A percentile compares a stretch with the other conserved stretches of the same genome.
Conservation (phyloP, 2,329 filamentous ascomycete species). For the Fusarium newnesense region DNA sequence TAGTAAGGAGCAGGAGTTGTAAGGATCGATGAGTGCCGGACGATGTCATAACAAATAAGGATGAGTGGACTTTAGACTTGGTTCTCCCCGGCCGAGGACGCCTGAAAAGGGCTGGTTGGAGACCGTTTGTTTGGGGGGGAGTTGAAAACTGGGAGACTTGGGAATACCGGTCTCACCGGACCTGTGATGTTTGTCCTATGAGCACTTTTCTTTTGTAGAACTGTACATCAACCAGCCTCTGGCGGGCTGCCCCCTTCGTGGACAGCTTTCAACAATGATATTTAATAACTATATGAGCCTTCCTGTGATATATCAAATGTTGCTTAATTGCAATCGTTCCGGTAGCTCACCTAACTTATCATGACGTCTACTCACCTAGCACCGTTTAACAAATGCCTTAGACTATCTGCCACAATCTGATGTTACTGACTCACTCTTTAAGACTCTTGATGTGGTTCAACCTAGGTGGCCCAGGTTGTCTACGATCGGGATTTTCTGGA, state of each 20-base stretch:
- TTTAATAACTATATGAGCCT: slow-evolving; percentile 6
- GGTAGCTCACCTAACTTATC: not conserved
- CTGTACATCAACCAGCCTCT: slow-evolving; percentile 47
- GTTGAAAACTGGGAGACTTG: slow-evolving; percentile 37
- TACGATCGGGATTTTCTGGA: not conserved
- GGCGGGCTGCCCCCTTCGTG: slow-evolving; percentile 26
- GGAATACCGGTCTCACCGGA: slow-evolving; percentile 36
- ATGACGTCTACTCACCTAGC: not conserved
- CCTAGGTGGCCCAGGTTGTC: not conserved
- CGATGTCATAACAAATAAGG: slow-evolving; percentile 31
- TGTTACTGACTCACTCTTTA: not conserved
- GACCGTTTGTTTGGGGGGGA: slow-evolving; percentile 33
- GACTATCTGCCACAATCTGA: not conserved
- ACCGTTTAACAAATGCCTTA: not conserved
- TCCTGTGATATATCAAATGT: not conserved
- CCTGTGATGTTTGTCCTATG: slow-evolving; percentile 42
- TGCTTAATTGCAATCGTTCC: not conserved
- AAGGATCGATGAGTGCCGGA: slow-evolving; percentile 24
- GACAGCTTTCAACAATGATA: slow-evolving; percentile 32
- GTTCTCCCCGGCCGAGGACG: slow-evolving; percentile 26
- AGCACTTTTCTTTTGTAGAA: slow-evolving; percentile 48
- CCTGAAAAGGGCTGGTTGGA: slow-evolving; percentile 40
- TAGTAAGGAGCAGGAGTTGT: slow-evolving; percentile 22
- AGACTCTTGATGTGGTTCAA: not conserved
- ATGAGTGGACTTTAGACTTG: slow-evolving; percentile 41